phyloP scores from a whole-genome alignment of 768 basidiomycete species.

The Myochromella boudieri region DNA sequence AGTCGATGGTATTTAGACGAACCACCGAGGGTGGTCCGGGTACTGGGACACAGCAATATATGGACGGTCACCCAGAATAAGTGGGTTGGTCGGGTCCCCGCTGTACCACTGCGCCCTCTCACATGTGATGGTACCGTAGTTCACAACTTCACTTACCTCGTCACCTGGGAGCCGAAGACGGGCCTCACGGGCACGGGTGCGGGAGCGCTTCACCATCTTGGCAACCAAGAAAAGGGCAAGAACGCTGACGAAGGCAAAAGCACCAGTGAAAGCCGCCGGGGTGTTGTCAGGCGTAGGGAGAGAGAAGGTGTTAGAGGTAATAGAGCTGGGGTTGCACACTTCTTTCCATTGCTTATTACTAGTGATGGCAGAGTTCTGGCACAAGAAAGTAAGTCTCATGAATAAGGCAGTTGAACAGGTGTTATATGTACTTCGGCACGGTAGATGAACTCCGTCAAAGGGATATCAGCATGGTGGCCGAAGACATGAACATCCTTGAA shows the following conservation, averaged over 20 bases:
- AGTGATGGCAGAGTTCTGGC: conserved; percentile 50
- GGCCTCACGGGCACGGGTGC: conserved; percentile 35
- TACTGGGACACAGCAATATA: conserved; percentile 23
- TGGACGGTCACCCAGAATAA: conserved; percentile 11
- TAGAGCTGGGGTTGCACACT: conserved; percentile 36
- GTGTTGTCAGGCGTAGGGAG: conserved; percentile 19
- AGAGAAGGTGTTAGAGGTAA: conserved; percentile 23
- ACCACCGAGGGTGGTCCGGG: conserved; percentile 36
- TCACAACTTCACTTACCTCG: conserved; percentile 46
- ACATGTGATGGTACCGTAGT: conserved; percentile 36
- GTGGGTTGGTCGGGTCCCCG: conserved; percentile 5
- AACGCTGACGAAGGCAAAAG: conserved; percentile 38
- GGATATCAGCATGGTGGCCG: conserved; percentile 73
- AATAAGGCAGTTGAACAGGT: background rate
- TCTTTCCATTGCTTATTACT: conserved; percentile 57
- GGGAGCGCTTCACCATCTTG: conserved; percentile 38
- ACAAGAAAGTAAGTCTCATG: background rate
- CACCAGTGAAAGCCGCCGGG: conserved; percentile 34
- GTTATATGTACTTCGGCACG: conserved; percentile 61
- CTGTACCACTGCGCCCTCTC: conserved; percentile 17
- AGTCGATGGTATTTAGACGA: conserved; percentile 24
- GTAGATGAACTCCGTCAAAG: conserved; percentile 85
- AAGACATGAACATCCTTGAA: conserved; percentile 75
- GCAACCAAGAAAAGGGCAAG: conserved; percentile 36
- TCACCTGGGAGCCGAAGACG: conserved; percentile 44